These are phyloP conservation scores for Euphorbia lathyris DNA, from an alignment of 345 rosid genomes.

Conservation along the genomic window DNA sequence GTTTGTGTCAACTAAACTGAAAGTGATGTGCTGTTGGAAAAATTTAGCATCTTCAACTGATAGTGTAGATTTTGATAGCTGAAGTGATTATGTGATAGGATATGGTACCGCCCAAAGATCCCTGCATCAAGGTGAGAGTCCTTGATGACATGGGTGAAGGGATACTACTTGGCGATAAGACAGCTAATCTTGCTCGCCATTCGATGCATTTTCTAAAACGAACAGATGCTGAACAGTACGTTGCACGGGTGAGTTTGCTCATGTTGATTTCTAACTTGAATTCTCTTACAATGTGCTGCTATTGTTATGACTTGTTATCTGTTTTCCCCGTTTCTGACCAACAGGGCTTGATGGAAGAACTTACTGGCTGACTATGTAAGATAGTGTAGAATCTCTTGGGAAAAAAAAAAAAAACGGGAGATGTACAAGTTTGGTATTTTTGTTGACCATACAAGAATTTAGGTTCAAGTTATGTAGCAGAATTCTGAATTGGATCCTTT, in stretches of 20 bases:
- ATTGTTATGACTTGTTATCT: neutral
- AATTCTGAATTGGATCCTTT: neutral
- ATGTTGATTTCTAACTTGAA: neutral
- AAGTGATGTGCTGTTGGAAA: neutral
- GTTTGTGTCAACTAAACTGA: slow-evolving; percentile 6
- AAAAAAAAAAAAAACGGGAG: neutral
- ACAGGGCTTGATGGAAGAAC: slow-evolving; percentile 96
- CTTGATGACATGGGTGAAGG: slow-evolving; percentile 77
- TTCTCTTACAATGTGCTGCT: neutral
- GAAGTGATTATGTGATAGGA: slow-evolving; percentile 41
- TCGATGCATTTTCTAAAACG: slow-evolving; percentile 93
- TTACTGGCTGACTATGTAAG: slow-evolving; percentile 39
- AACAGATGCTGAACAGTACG: slow-evolving; percentile 87
- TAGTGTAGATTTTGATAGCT: neutral
- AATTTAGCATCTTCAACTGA: neutral
- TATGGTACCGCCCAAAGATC: slow-evolving; percentile 97
- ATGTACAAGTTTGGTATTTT: neutral
- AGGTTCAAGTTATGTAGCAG: neutral
- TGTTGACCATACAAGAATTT: neutral
- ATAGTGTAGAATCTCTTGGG: neutral
- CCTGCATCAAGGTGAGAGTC: slow-evolving; percentile 85
- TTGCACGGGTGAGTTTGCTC: slow-evolving; percentile 67
- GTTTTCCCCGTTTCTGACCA: slow-evolving; percentile 6
- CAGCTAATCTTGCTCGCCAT: slow-evolving; percentile 64
- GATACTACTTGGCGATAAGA: slow-evolving; percentile 63